Evolutionary conservation across 768 basidiomycete species (phyloP).

Genomic region (Lactifluus hygrophoroides): DNA sequence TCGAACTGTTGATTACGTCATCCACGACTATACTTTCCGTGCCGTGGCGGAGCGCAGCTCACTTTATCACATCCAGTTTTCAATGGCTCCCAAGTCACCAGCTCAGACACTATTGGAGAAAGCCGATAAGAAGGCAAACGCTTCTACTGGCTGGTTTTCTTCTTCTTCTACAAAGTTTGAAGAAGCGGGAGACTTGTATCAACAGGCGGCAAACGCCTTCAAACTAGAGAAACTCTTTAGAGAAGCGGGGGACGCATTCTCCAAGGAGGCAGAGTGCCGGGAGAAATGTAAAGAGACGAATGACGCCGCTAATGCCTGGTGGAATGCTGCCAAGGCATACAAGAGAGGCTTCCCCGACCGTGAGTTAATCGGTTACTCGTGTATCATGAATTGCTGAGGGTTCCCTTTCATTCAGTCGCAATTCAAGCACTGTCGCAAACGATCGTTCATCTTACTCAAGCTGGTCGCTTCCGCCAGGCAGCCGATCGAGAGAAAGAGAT

Average conservation of each 20-base stretch:
- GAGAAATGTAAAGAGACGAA: slow-evolving; percentile 80
- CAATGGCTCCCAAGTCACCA: slow-evolving; percentile 68
- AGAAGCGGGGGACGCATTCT: slow-evolving; percentile 87
- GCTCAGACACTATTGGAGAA: slow-evolving; percentile 72
- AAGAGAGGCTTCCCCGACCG: slow-evolving; percentile 82
- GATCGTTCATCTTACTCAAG: slow-evolving; percentile 70
- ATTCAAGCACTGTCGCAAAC: slow-evolving; percentile 80
- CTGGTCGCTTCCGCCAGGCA: slow-evolving; percentile 92
- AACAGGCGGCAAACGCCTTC: slow-evolving; percentile 89
- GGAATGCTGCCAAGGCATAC: slow-evolving; percentile 96
- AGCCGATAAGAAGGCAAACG: slow-evolving; percentile 87
- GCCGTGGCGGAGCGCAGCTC: neutral
- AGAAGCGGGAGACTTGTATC: slow-evolving; percentile 93
- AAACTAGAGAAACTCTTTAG: slow-evolving; percentile 89
- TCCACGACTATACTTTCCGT: neutral
- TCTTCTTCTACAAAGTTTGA: slow-evolving; percentile 79
- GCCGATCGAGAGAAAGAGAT: slow-evolving; percentile 98
- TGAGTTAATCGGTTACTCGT: slow-evolving; percentile 32
- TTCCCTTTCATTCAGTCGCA: slow-evolving; percentile 51
- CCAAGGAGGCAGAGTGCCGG: slow-evolving; percentile 90
- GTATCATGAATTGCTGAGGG: neutral
- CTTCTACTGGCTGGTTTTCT: slow-evolving; percentile 83
- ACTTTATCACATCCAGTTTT: slow-evolving; percentile 20
- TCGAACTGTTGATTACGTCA: slow-evolving; percentile 15
- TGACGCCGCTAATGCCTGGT: slow-evolving; percentile 98